phyloP scores from a whole-genome alignment of 768 basidiomycete genomes.

The Tulasnella calospora region DNA sequence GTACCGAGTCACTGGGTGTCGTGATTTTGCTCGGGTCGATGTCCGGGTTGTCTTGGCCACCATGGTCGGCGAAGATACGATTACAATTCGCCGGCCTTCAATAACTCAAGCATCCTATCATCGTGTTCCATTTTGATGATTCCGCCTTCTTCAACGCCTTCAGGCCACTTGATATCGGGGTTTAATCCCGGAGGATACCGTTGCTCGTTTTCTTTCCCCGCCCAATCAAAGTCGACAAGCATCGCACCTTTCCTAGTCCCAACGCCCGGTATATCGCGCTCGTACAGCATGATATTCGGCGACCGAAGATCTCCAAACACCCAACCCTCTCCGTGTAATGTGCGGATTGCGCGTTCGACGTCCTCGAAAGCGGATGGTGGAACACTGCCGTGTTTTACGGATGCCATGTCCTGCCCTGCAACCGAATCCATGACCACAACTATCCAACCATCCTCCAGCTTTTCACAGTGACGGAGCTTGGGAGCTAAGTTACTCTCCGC shows the following conservation, averaged over 20 bases:
- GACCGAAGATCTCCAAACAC: not conserved
- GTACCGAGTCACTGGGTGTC: too few species aligned
- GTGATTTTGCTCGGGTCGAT: too few species aligned
- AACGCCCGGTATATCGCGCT: not conserved
- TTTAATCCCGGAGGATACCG: too few species aligned
- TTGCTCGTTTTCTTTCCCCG: too few species aligned
- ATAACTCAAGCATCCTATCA: too few species aligned
- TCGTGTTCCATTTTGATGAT: too few species aligned
- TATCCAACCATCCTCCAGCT: not conserved
- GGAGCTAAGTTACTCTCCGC: not conserved
- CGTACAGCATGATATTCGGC: not conserved
- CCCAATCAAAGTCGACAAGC: slow-evolving; percentile 19
- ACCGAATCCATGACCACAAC: slow-evolving; percentile 12
- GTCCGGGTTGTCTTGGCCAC: too few species aligned
- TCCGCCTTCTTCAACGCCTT: too few species aligned
- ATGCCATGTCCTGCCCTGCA: not conserved
- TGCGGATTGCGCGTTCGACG: not conserved
- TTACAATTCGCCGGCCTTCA: too few species aligned
- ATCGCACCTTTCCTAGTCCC: not conserved
- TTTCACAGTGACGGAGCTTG: not conserved
- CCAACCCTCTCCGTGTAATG: not conserved
- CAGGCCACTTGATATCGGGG: too few species aligned
- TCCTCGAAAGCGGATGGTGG: not conserved
- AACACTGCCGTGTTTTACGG: too few species aligned
- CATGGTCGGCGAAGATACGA: too few species aligned